Evolutionary conservation across 1,139 yeast species (phyloP).

Genomic region (Taphrina populina): DNA sequence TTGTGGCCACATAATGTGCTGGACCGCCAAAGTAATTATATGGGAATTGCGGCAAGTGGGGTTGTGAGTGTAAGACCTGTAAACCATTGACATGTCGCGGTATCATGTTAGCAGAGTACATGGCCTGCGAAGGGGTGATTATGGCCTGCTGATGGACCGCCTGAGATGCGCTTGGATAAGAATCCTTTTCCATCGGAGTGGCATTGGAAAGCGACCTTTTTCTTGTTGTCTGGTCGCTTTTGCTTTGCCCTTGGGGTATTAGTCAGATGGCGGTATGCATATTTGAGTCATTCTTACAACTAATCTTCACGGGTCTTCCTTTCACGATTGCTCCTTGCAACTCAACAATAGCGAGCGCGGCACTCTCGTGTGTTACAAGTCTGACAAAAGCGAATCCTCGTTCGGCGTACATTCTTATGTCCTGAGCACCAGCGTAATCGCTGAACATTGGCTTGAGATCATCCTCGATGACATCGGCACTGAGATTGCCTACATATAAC

Average conservation of each 20-base stretch:
- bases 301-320: conserved; percentile 78
- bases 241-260: conserved; percentile 2
- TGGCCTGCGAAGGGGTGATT: too few species aligned
- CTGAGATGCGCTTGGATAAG: too few species aligned
- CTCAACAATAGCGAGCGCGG: conserved; percentile 83
- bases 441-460: conserved; percentile 76
- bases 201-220: background rate
- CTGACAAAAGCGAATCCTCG: conserved; percentile 82
- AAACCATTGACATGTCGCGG: too few species aligned
- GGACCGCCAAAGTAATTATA: too few species aligned
- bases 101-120: too few species aligned
- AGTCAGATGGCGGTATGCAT: background rate
- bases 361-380: conserved; percentile 82
- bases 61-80: too few species aligned
- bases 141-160: too few species aligned
- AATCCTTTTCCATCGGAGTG: too few species aligned
- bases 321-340: conserved; percentile 70
- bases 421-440: conserved; percentile 77
- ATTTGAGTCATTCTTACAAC: conserved; percentile 50
- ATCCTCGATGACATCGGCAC: conserved; percentile 69
- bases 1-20: too few species aligned
- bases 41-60: too few species aligned
- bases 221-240: background rate
- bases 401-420: conserved; percentile 76
- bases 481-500: conserved; percentile 80